phyloP scores from a whole-genome alignment of 768 basidiomycete genomes.

The Amanita jacksonii region DNA sequence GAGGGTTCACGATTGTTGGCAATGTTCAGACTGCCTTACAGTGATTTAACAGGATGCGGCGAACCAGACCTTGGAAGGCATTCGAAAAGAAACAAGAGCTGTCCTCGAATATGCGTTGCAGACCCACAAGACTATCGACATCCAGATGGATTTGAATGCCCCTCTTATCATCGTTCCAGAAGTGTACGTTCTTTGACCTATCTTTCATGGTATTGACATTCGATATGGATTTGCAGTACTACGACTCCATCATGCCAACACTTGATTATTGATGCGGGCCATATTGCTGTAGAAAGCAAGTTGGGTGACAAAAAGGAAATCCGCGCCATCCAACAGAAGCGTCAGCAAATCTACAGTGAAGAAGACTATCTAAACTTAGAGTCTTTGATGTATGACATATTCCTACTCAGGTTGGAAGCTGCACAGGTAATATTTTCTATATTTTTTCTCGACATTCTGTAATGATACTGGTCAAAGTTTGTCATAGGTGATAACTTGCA shows the following conservation, averaged over 20 bases:
- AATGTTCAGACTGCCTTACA: slow-evolving; percentile 6
- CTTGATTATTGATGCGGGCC: slow-evolving; percentile 91
- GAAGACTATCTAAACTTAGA: slow-evolving; percentile 83
- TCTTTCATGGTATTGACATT: slow-evolving; percentile 3
- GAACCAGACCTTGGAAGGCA: slow-evolving; percentile 85
- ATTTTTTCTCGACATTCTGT: slow-evolving; percentile 26
- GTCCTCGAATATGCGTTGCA: slow-evolving; percentile 91
- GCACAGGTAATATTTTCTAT: slow-evolving; percentile 59
- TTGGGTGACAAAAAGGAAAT: slow-evolving; percentile 79
- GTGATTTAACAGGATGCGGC: slow-evolving; percentile 62
- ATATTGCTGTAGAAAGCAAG: slow-evolving; percentile 88
- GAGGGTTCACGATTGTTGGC: slow-evolving; percentile 17
- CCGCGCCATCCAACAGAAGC: slow-evolving; percentile 70
- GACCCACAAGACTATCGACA: slow-evolving; percentile 89
- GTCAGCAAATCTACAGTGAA: slow-evolving; percentile 75
- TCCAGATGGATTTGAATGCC: slow-evolving; percentile 95
- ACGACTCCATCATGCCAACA: slow-evolving; percentile 72
- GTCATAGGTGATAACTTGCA: slow-evolving; percentile 80
- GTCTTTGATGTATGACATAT: slow-evolving; percentile 91
- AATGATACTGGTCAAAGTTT: slow-evolving; percentile 41
- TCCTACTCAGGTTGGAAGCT: slow-evolving; percentile 71
- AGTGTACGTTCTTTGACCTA: slow-evolving; percentile 41
- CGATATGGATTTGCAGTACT: slow-evolving; percentile 38
- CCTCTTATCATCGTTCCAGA: slow-evolving; percentile 97
- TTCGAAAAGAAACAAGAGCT: slow-evolving; percentile 89